A percentile compares a stretch with the other conserved stretches of the same genome.
These are phyloP conservation scores for Ophiocytium majus DNA, from an alignment of 352 stramenopile genomes.

Conservation along the genomic window DNA sequence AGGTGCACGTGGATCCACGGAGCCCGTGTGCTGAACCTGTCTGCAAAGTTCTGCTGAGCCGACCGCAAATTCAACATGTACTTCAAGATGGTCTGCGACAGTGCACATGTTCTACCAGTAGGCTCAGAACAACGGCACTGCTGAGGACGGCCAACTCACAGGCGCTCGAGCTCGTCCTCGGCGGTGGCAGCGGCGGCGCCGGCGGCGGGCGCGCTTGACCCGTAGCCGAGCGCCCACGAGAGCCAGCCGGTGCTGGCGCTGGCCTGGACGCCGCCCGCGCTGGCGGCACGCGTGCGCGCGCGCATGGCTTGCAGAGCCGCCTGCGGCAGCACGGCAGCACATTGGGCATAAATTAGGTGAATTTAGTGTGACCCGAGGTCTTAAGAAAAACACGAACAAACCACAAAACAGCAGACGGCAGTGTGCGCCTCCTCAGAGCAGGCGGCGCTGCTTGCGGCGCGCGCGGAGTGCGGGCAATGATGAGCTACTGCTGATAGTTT, in stretches of 20 bases:
- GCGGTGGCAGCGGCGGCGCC: not conserved
- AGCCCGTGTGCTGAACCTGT: no score
- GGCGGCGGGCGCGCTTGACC: not conserved
- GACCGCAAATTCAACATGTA: no score
- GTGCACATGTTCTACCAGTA: no score
- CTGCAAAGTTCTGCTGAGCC: no score
- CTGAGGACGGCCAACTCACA: no score
- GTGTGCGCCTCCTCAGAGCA: not conserved
- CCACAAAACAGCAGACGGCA: no score
- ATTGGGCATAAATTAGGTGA: not conserved
- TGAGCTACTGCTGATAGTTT: no score
- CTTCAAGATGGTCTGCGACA: no score
- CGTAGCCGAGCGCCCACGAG: slow-evolving; percentile 36
- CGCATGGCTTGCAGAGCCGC: not conserved
- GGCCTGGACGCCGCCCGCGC: not conserved
- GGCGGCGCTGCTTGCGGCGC: not conserved
- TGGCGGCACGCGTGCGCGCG: not conserved
- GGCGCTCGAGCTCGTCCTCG: not conserved
- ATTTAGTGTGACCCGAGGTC: no score
- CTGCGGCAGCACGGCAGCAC: not conserved
- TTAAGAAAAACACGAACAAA: no score
- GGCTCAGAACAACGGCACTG: no score
- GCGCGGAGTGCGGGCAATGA: not conserved
- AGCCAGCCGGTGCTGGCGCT: slow-evolving; percentile 31
- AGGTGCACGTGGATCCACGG: no score